These are phyloP conservation scores for Aegilops umbellulata DNA, from an alignment of 176 grass and related monocot genomes.

Conservation along the genomic window DNA sequence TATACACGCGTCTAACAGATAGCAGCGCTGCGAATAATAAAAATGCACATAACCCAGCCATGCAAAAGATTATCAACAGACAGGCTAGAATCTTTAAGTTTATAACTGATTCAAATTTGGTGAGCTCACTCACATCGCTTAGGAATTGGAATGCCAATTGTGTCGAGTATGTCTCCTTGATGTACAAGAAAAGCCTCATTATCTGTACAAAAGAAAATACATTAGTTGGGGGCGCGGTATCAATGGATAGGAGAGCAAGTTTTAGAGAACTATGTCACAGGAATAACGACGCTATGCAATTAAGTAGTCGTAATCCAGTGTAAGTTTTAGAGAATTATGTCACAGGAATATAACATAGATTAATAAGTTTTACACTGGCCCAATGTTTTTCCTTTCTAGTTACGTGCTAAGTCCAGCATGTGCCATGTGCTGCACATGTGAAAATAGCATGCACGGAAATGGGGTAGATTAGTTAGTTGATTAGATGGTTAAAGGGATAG, in stretches of 20 bases:
- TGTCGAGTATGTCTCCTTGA: conserved; percentile 77
- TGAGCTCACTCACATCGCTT: conserved; percentile 69
- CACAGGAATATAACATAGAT: background rate
- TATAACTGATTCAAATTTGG: conserved; percentile 2
- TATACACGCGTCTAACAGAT: background rate
- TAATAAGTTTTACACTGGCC: background rate
- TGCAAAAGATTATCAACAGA: background rate
- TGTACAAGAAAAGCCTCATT: conserved; percentile 86
- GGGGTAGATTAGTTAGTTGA: background rate
- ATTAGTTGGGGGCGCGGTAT: conserved; percentile 19
- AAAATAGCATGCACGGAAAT: background rate
- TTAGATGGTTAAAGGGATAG: background rate
- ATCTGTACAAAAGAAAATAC: conserved; percentile 58
- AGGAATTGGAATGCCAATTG: conserved; percentile 92
- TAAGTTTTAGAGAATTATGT: background rate
- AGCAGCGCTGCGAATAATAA: background rate
- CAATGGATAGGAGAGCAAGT: background rate
- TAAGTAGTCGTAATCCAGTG: conserved; percentile 4
- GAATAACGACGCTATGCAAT: background rate
- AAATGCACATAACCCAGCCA: background rate
- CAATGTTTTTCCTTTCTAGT: background rate
- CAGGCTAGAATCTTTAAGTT: background rate
- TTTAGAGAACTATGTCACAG: conserved; percentile 1
- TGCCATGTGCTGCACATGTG: background rate
- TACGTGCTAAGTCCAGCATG: background rate